phyloP scores from a whole-genome alignment of 2,329 filamentous ascomycete species.

The Colletotrichum echinochloae region DNA sequence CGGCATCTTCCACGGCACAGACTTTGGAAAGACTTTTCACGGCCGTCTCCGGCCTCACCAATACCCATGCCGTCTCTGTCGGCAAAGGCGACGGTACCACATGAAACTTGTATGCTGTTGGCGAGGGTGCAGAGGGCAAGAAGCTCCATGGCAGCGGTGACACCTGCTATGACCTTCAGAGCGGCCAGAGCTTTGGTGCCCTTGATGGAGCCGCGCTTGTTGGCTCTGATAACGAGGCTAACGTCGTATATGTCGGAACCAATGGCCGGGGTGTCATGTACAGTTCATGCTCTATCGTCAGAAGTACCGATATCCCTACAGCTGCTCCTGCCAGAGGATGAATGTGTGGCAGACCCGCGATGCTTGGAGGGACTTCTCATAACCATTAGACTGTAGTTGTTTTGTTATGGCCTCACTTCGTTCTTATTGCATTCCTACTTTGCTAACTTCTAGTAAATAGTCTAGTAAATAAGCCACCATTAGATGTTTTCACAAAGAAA shows the following conservation, averaged over 20 bases:
- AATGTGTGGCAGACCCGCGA: conserved; percentile 12
- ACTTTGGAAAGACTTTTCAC: conserved; percentile 64
- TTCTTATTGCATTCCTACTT: conserved; percentile 3
- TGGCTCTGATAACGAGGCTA: conserved; percentile 59
- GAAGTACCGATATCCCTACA: not conserved
- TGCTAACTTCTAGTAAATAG: too few relatives aligned
- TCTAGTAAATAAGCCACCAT: too few relatives aligned
- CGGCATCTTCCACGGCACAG: conserved; percentile 65
- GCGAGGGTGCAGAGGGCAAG: conserved; percentile 55
- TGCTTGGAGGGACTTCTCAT: conserved; percentile 4
- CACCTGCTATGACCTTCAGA: conserved; percentile 61
- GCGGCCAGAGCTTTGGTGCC: conserved; percentile 58
- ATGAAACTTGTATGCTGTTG: conserved; percentile 63
- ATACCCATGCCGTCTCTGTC: conserved; percentile 58
- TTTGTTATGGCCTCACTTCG: not conserved
- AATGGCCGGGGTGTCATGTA: conserved; percentile 62
- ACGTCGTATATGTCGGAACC: conserved; percentile 62
- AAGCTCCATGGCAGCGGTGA: conserved; percentile 60
- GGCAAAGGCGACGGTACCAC: conserved; percentile 53
- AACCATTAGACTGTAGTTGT: not conserved
- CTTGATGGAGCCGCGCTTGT: conserved; percentile 55
- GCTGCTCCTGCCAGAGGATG: not conserved
- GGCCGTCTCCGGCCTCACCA: conserved; percentile 50
- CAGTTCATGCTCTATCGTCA: conserved; percentile 28
- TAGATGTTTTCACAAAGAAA: too few relatives aligned